Evolutionary conservation across 2,329 filamentous ascomycete genomes (phyloP).

Genomic region (Alternaria conjuncta): DNA sequence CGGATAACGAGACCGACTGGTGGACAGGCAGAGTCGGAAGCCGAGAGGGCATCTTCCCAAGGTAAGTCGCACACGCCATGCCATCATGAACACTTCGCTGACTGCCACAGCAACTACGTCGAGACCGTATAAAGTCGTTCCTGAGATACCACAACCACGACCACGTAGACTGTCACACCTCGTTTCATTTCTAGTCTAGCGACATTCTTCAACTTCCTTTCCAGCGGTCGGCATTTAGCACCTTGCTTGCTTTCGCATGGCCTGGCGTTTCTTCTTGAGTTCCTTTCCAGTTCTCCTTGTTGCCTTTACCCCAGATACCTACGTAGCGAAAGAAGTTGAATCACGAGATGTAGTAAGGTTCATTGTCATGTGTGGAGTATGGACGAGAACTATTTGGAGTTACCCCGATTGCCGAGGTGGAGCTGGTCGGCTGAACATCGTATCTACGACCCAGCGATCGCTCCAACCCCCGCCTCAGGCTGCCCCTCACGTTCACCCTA

Average conservation of each 20-base stretch:
- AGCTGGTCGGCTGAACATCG: neutral
- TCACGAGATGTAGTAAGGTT: neutral
- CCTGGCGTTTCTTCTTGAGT: constrained; percentile 18
- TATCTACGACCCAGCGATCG: neutral
- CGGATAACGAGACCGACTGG: constrained; percentile 94
- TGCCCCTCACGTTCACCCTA: neutral
- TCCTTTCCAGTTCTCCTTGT: neutral
- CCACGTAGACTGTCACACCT: constrained; percentile 16
- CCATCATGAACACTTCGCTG: neutral
- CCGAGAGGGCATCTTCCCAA: constrained; percentile 90
- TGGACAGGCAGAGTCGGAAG: constrained; percentile 93
- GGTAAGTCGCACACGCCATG: constrained; percentile 54
- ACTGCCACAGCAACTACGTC: constrained; percentile 48
- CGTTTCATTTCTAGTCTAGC: neutral
- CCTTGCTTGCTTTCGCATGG: constrained; percentile 13
- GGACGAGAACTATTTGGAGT: neutral
- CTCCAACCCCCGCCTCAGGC: neutral
- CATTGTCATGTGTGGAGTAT: neutral
- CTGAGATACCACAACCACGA: constrained; percentile 18
- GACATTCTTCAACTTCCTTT: neutral
- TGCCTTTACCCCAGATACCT: constrained; percentile 13
- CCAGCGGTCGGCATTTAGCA: neutral
- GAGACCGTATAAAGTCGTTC: constrained; percentile 38
- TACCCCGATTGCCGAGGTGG: neutral
- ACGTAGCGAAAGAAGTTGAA: neutral